Evolutionary conservation across 2,329 filamentous ascomycete genomes (phyloP).

Genomic region (Helotiales sp.): DNA sequence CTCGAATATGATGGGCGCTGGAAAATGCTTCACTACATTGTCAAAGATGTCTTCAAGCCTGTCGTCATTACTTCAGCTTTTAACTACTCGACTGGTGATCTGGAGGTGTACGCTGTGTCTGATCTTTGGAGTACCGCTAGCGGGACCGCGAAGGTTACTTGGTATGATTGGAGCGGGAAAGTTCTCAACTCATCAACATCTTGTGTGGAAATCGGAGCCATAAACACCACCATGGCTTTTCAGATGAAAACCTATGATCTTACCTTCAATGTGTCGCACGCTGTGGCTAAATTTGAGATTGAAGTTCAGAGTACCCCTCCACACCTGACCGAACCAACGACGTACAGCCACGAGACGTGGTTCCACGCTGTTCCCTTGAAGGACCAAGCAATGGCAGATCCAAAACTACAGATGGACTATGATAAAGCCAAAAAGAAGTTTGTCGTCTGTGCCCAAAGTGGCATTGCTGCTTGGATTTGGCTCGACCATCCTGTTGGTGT

Average conservation of each 20-base stretch:
- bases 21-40: too few relatives aligned
- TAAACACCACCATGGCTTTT: not conserved
- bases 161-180: too few relatives aligned
- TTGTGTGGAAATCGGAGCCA: not conserved
- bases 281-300: not conserved
- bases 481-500: slow-evolving; percentile 32
- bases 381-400: slow-evolving; percentile 5
- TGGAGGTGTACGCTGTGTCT: too few relatives aligned
- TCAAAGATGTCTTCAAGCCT: too few relatives aligned
- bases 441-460: slow-evolving; percentile 28
- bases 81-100: too few relatives aligned
- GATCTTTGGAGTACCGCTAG: too few relatives aligned
- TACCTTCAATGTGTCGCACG: not conserved
- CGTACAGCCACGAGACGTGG: not conserved
- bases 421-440: slow-evolving; percentile 20
- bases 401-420: slow-evolving; percentile 22
- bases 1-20: too few relatives aligned
- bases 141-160: too few relatives aligned
- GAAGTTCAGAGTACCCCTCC: not conserved
- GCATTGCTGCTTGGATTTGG: slow-evolving; percentile 34
- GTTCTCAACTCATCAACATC: not conserved
- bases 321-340: not conserved
- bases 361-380: not conserved
- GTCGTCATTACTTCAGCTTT: too few relatives aligned
- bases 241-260: not conserved